Conservation (phyloP, 2,329 filamentous ascomycete species). For the Phaeosphaeriaceae sp. region DNA sequence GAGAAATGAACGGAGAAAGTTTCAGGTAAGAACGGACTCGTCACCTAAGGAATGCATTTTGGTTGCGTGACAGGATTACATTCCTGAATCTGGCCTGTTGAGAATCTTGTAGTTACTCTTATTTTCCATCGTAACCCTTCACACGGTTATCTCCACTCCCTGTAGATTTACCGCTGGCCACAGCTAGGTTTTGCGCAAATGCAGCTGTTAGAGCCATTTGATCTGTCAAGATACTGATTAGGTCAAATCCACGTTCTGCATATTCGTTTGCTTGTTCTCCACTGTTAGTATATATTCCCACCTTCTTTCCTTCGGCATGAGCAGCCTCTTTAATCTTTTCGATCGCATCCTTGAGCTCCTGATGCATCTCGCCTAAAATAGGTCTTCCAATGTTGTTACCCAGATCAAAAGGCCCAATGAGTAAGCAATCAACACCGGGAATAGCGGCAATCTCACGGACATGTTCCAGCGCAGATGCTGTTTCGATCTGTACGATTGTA, state of each 20-base stretch:
- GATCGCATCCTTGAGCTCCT: constrained; percentile 60
- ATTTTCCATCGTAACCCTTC: constrained; percentile 32
- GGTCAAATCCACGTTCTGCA: constrained; percentile 61
- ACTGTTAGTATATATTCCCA: constrained; percentile 61
- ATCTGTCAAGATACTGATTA: constrained; percentile 57
- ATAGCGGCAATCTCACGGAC: constrained; percentile 59
- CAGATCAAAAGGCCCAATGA: constrained; percentile 63
- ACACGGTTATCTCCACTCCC: constrained; percentile 18
- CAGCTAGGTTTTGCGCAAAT: constrained; percentile 44
- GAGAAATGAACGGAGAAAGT: background rate
- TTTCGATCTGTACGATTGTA: constrained; percentile 59
- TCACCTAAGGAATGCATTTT: background rate
- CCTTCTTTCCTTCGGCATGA: constrained; percentile 59
- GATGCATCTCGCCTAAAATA: constrained; percentile 56
- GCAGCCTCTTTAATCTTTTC: constrained; percentile 59
- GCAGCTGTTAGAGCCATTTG: constrained; percentile 53
- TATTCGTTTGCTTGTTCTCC: constrained; percentile 60
- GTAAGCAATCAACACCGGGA: constrained; percentile 59
- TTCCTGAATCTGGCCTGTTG: background rate
- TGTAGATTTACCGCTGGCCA: constrained; percentile 36
- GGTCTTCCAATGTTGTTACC: constrained; percentile 65
- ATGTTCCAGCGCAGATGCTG: constrained; percentile 47
- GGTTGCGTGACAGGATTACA: background rate
- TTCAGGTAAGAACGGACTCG: background rate
- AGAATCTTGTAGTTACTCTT: background rate